Evolutionary conservation across 331 rosid genomes (phyloP).

Genomic region (Spiraea crenata): DNA sequence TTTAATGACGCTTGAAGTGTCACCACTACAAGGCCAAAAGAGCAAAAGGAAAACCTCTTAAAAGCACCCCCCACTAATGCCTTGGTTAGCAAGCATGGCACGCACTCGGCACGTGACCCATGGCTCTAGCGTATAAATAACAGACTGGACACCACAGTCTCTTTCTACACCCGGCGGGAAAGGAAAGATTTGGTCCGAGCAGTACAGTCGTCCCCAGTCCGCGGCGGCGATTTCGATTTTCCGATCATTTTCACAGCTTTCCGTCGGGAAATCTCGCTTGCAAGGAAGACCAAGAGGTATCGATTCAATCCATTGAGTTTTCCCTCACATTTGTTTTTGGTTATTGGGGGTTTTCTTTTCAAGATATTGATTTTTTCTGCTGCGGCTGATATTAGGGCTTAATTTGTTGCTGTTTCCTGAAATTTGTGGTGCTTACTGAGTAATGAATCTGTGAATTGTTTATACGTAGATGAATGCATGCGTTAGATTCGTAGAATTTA

Average conservation of each 20-base stretch:
- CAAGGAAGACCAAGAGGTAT: too few relatives aligned
- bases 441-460: background rate
- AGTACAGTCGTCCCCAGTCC: too few relatives aligned
- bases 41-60: background rate
- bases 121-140: background rate
- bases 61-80: background rate
- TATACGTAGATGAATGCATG: background rate
- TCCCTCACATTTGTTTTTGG: background rate
- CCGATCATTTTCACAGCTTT: too few relatives aligned
- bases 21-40: background rate
- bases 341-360: background rate
- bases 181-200: background rate
- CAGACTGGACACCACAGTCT: background rate
- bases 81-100: background rate
- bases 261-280: background rate
- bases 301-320: background rate
- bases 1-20: background rate
- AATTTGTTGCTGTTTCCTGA: background rate
- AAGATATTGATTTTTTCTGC: background rate
- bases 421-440: background rate
- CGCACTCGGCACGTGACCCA: background rate
- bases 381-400: background rate
- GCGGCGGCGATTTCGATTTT: too few relatives aligned
- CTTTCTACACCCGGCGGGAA: background rate
- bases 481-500: background rate